Conservation (phyloP, 2,329 filamentous ascomycete genomes). For the Monosporascus cannonballus region DNA sequence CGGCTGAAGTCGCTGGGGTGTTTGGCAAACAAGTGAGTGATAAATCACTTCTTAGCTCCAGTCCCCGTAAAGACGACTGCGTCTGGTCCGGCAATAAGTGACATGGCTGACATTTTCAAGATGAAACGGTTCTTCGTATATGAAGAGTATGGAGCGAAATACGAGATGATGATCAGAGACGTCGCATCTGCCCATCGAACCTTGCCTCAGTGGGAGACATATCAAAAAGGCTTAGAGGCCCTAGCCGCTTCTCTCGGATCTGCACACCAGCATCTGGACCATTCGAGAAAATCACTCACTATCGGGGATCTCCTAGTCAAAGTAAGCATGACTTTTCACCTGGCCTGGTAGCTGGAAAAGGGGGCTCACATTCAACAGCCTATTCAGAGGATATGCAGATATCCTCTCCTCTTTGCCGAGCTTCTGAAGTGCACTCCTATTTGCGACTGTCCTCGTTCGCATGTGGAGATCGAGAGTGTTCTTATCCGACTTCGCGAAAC, state of each 20-base stretch:
- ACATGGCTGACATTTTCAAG: constrained; percentile 35
- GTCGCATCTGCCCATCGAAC: constrained; percentile 62
- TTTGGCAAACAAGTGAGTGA: constrained; percentile 51
- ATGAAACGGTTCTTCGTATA: constrained; percentile 80
- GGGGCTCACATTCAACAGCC: constrained; percentile 48
- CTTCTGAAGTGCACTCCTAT: constrained; percentile 78
- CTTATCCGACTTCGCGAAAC: constrained; percentile 67
- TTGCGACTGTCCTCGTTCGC: constrained; percentile 75
- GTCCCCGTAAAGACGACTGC: not conserved
- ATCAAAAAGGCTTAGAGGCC: constrained; percentile 80
- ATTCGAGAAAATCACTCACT: constrained; percentile 69
- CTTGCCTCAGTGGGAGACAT: constrained; percentile 68
- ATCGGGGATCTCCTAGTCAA: constrained; percentile 87
- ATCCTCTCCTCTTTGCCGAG: constrained; percentile 80
- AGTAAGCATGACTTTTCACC: constrained; percentile 38
- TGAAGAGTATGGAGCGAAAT: constrained; percentile 86
- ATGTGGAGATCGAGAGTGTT: constrained; percentile 71
- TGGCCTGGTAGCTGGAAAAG: not conserved
- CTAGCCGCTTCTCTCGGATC: constrained; percentile 71
- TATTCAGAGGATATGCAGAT: constrained; percentile 87
- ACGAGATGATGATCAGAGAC: constrained; percentile 78
- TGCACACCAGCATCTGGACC: constrained; percentile 55
- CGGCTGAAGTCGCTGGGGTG: constrained; percentile 53
- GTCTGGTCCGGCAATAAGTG: not conserved
- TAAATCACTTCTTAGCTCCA: not conserved